Evolutionary conservation across 192 early-diverging fungal genomes (phyloP).

Genomic region (Geranomyces variabilis): DNA sequence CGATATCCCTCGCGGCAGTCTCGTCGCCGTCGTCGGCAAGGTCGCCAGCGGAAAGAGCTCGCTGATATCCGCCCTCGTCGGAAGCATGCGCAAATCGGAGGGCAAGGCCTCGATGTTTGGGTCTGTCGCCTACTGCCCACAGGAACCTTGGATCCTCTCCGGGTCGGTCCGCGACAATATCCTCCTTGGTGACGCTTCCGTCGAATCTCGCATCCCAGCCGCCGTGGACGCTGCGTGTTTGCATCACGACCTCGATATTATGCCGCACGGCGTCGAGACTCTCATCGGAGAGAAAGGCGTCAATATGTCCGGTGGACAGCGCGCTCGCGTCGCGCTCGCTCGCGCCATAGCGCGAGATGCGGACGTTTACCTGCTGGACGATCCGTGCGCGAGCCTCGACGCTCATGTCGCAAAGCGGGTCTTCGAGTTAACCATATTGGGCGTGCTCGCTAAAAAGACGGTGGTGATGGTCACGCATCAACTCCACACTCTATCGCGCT

Average conservation of each 20-base stretch:
- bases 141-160: slow-evolving; percentile 47
- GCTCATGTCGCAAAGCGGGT: slow-evolving; percentile 35
- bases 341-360: slow-evolving; percentile 75
- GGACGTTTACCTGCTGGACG: slow-evolving; percentile 35
- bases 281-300: slow-evolving; percentile 76
- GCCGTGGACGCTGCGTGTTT: slow-evolving; percentile 33
- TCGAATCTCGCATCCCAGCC: slow-evolving; percentile 5
- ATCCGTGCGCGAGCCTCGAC: slow-evolving; percentile 55
- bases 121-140: slow-evolving; percentile 55
- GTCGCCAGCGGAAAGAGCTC: slow-evolving; percentile 84
- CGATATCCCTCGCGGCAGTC: slow-evolving; percentile 48
- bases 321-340: slow-evolving; percentile 62
- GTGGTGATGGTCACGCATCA: slow-evolving; percentile 76
- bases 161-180: background rate
- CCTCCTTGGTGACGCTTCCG: background rate
- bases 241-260: slow-evolving; percentile 30
- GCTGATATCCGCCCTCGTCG: slow-evolving; percentile 76
- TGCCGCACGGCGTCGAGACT: slow-evolving; percentile 43
- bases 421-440: slow-evolving; percentile 43
- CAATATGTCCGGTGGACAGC: slow-evolving; percentile 92
- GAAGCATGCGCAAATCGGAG: slow-evolving; percentile 67
- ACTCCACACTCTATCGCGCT: slow-evolving; percentile 66
- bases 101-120: slow-evolving; percentile 65
- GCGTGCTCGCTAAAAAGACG: slow-evolving; percentile 71
- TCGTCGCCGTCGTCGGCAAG: slow-evolving; percentile 79